These are phyloP conservation scores for Vigna nakashimae DNA, from an alignment of 306 rosid species.

Conservation along the genomic window DNA sequence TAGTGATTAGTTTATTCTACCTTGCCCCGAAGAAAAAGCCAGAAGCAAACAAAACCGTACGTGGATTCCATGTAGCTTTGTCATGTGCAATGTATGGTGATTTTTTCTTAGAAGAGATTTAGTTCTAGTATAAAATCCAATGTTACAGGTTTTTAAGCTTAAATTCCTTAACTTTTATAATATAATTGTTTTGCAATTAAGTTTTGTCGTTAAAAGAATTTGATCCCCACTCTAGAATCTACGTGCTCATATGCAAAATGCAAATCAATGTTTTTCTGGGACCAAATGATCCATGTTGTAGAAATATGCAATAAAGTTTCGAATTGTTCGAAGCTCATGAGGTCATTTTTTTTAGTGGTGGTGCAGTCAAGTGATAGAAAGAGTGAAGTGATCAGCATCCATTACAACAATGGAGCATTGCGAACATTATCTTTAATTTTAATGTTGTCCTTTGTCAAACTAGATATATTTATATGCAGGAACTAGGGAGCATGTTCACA, in stretches of 20 bases:
- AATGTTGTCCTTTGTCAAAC: constrained; percentile 46
- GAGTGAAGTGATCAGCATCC: constrained; percentile 35
- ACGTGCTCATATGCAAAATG: no score
- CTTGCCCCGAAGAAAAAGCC: constrained; percentile 19
- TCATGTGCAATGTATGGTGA: constrained; percentile 31
- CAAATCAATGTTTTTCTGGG: constrained; percentile 7
- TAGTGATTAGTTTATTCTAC: constrained; percentile 7
- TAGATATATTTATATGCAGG: constrained; percentile 27
- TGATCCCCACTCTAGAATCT: constrained; percentile 23
- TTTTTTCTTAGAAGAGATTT: constrained; percentile 28
- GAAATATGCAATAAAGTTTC: constrained; percentile 15
- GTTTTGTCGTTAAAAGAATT: background rate
- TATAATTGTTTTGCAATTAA: background rate
- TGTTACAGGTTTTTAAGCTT: constrained; percentile 14
- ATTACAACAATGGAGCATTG: constrained; percentile 42
- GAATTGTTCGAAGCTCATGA: background rate
- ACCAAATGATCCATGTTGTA: constrained; percentile 1
- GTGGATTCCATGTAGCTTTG: constrained; percentile 17
- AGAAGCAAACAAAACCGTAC: background rate
- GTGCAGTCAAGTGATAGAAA: constrained; percentile 20
- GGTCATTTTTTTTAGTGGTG: constrained; percentile 13
- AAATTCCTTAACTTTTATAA: constrained; percentile 13
- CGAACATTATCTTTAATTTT: constrained; percentile 17
- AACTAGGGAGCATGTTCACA: constrained; percentile 31
- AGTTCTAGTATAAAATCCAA: background rate